Base-by-base conservation (phyloP, 495 filamentous ascomycete species). In the Penicillium daleae region DNA sequence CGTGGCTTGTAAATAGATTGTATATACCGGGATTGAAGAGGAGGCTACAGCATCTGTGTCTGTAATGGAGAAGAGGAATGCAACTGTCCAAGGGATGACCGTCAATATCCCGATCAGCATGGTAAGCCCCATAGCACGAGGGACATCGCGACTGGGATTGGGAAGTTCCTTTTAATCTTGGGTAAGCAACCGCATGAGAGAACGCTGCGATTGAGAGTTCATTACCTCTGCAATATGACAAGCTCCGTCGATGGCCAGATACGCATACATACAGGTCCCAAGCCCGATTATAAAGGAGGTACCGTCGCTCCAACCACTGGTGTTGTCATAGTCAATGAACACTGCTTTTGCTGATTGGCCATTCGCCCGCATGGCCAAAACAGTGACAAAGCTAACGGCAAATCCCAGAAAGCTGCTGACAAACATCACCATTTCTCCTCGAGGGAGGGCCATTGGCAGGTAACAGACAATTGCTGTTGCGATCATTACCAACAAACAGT, bases 261-360 rank as follows among this genome's bases (percentile, higher is more conserved):
- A 71, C 6, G 67, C 67, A 42, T 69, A 74, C 40, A 71, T 64
- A 35, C 61, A 61, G 7, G 64, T 66, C 19, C 61, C 66, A 33
- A 70, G 49, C 8, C 65, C 67, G 12, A 74, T 61, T 13, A 74
- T 65, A 49, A 71, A 71, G 1, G 72, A 66, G 2, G 66, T 68
- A 7, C 75, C 75, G 58, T 68, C 63, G 40, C 55, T 37, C 33
- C 33, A 37, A 37, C 33, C 33, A 37, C 33, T 37, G 9, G 33
- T 37, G 33, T 37, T 37, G 10, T 37, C 10, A 15, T 37, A 37
- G 33, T 37, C 33, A 12, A 37, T 12, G 15, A 37, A 37, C 12
- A 37, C 33, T 15, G 33, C 33, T 37, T 37, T 37, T 15, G 33
- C 33, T 15, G 33, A 37, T 12, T 37, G 6, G 10, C 6, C 33